A percentile compares a stretch with the other conserved stretches of the same genome.
Conservation (phyloP, 2,329 filamentous ascomycete genomes). For the Metarhizium brunneum region DNA sequence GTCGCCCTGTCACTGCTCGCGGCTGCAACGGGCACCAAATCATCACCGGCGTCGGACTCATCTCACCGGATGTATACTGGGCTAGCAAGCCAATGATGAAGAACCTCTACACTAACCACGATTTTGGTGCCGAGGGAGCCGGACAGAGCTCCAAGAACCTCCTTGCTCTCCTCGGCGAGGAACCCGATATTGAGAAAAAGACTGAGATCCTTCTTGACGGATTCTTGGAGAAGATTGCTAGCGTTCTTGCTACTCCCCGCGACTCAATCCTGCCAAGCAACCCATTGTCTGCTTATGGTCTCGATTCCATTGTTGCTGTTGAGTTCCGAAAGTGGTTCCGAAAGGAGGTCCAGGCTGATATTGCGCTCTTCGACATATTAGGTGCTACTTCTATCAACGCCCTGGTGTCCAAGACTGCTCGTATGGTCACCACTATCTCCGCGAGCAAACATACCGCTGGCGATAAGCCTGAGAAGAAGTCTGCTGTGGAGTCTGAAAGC, state of each 20-base stretch:
- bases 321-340: conserved; percentile 15
- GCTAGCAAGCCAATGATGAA: conserved; percentile 13
- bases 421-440: conserved; percentile 10
- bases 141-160: conserved; percentile 11
- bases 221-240: conserved; percentile 13
- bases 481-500: conserved; percentile 3
- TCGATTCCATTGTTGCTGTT: conserved; percentile 15
- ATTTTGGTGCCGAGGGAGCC: conserved; percentile 9
- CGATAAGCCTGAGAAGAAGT: conserved; percentile 11
- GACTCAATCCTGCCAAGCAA: conserved; percentile 9
- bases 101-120: conserved; percentile 15
- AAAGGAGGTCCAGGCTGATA: conserved; percentile 10
- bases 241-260: conserved; percentile 7
- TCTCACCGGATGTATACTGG: conserved; percentile 15
- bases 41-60: conserved; percentile 14
- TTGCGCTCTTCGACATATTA: conserved; percentile 14
- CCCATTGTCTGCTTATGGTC: conserved; percentile 12
- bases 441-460: conserved; percentile 9
- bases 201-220: conserved; percentile 9
- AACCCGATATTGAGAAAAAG: conserved; percentile 6
- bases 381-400: conserved; percentile 9
- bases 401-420: conserved; percentile 13
- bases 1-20: conserved; percentile 5
- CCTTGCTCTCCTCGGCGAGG: conserved; percentile 8
- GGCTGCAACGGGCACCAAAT: conserved; percentile 14